These are phyloP conservation scores for Exophiala dermatitidis DNA, from an alignment of 2,329 filamentous ascomycete genomes.

Conservation along the genomic window DNA sequence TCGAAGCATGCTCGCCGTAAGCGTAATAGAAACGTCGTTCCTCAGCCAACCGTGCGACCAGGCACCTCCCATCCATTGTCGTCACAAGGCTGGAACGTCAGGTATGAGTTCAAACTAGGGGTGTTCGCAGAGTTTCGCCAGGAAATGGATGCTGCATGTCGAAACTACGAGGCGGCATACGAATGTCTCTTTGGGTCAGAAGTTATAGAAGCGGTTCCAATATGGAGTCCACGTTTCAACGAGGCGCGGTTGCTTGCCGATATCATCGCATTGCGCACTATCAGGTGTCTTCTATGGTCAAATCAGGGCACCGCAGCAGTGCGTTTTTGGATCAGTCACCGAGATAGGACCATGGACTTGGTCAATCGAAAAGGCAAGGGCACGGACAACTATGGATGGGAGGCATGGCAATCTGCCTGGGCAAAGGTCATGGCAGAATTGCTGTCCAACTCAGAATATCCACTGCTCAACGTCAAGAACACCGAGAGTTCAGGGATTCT, in stretches of 20 bases:
- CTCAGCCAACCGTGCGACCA: slow-evolving; percentile 73
- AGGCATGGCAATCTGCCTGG: slow-evolving; percentile 82
- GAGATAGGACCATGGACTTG: slow-evolving; percentile 64
- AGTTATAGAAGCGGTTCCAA: slow-evolving; percentile 79
- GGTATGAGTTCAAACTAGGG: slow-evolving; percentile 90
- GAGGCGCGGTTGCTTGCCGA: slow-evolving; percentile 87
- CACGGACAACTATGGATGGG: slow-evolving; percentile 83
- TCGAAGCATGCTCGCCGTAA: slow-evolving; percentile 90
- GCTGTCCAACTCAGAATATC: slow-evolving; percentile 47
- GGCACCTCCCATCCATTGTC: slow-evolving; percentile 84
- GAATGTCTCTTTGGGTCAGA: slow-evolving; percentile 75
- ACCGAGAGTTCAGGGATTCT: slow-evolving; percentile 28
- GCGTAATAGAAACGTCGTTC: slow-evolving; percentile 67
- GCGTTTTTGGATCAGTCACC: slow-evolving; percentile 71
- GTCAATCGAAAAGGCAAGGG: slow-evolving; percentile 78
- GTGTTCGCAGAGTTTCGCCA: slow-evolving; percentile 88
- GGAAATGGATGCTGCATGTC: slow-evolving; percentile 79
- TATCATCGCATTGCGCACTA: slow-evolving; percentile 66
- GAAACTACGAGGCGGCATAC: slow-evolving; percentile 82
- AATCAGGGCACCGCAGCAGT: slow-evolving; percentile 72
- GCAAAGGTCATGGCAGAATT: slow-evolving; percentile 55
- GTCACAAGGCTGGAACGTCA: slow-evolving; percentile 79
- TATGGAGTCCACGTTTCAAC: slow-evolving; percentile 84
- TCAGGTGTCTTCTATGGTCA: slow-evolving; percentile 76
- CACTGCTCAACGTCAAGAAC: slow-evolving; percentile 31